Base-by-base conservation (phyloP, 129 eudicot genomes). In the Deinandra increscens region DNA sequence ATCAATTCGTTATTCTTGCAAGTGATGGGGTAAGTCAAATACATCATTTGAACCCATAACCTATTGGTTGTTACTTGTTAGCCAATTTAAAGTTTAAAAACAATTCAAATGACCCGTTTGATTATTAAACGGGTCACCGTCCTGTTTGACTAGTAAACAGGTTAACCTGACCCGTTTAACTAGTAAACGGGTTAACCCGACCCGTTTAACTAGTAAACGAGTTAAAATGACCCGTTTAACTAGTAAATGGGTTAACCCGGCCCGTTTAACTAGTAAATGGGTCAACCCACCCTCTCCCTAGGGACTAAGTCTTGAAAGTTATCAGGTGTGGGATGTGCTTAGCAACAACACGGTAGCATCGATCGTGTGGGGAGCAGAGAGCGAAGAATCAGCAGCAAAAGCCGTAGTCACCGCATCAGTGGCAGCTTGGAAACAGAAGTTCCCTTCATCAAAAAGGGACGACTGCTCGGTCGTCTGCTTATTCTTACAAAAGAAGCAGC, bases 281-380 rank as follows among this genome's bases (percentile, higher is more conserved):
- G 61, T 55, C 61, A 12, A 55, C 23, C 0, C 36, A 6, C 37
- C 2, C 36, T 12, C 7, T 23, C 36, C 7, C 23, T 37, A 0
- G 15, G 22, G 10, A 4, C 18, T 58, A 58, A 58, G 5, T 13
- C 39, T 29, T 58, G 1, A 14, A 29, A 58, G 31, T 13, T 59
- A 53, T 9, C 73, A 92, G 98, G 88, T 92, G 60, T 92, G 96
- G 98, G 98, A 92, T 68, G 98, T 92, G 73, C 86, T 92, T 13
- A 86, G 85, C 75, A 89, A 89, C 72, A 81, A 89, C 55, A 69
- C 82, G 36, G 95, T 89, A 0, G 83, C 64, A 22, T 81, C 89
- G 0, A 78, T 86, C 9, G 86, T 92, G 37, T 82, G 83, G 70
- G 76, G 77, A 49, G 86, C 91, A 41, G 79, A 78, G 38, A 80